A percentile compares a stretch with the other conserved stretches of the same genome.
These are phyloP conservation scores for Chrysoporthe austroafricana DNA, from an alignment of 2,329 filamentous ascomycete species.

Conservation along the genomic window DNA sequence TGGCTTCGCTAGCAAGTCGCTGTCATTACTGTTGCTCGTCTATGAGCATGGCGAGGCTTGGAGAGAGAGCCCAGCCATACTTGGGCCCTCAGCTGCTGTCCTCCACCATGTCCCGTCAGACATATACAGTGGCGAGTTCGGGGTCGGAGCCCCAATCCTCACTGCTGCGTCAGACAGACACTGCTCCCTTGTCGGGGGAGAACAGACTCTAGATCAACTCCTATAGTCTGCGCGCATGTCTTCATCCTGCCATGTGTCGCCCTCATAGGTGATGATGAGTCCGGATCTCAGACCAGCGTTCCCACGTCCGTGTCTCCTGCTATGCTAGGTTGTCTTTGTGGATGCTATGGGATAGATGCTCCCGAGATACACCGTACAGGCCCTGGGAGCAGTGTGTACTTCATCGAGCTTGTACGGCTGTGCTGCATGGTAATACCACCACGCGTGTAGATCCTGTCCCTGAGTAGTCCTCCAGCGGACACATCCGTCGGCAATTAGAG, in stretches of 20 bases:
- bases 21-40: neutral
- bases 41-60: neutral
- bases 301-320: neutral
- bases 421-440: no score
- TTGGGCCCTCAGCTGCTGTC: neutral
- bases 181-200: no score
- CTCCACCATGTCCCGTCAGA: neutral
- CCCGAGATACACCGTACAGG: no score
- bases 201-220: neutral
- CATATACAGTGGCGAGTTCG: neutral
- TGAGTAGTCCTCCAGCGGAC: neutral
- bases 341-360: no score
- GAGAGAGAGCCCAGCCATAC: neutral
- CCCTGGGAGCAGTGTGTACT: no score
- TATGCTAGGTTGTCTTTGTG: no score
- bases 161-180: no score
- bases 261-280: neutral
- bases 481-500: neutral
- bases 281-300: neutral
- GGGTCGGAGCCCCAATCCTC: neutral
- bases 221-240: neutral
- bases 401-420: neutral
- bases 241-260: neutral
- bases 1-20: neutral
- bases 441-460: neutral